A percentile compares a stretch with the other conserved stretches of the same genome.
These are phyloP conservation scores for Globisporangium nodosum DNA, from an alignment of 352 stramenopile genomes.

Conservation along the genomic window DNA sequence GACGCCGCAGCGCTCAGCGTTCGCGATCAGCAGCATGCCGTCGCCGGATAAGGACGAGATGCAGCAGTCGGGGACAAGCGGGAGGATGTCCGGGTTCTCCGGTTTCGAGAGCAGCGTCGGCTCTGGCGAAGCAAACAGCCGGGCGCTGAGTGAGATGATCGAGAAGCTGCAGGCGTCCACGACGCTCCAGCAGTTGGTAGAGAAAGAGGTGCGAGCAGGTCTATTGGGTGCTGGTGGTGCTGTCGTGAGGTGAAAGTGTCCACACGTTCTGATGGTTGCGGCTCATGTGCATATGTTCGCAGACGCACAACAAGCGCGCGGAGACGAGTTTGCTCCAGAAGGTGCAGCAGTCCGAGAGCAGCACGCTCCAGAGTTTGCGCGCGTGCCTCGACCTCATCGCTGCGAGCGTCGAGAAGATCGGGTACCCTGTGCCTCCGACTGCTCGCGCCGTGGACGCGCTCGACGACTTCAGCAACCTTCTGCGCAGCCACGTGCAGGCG, in stretches of 20 bases:
- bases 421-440: constrained; percentile 37
- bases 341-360: constrained; percentile 30
- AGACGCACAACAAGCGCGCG: constrained; percentile 32
- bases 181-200: constrained; percentile 37
- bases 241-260: no score
- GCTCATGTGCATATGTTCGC: background rate
- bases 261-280: background rate
- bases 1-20: constrained; percentile 12
- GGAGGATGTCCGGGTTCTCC: background rate
- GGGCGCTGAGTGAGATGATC: constrained; percentile 11
- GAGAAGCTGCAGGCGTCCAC: constrained; percentile 24
- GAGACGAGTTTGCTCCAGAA: constrained; percentile 20
- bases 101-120: background rate
- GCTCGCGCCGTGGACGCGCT: constrained; percentile 40
- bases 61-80: constrained; percentile 1
- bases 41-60: constrained; percentile 25
- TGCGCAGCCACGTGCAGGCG: constrained; percentile 40
- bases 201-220: constrained; percentile 20
- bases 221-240: background rate
- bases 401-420: constrained; percentile 37
- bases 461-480: constrained; percentile 49
- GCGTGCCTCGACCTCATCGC: constrained; percentile 34
- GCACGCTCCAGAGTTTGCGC: constrained; percentile 35
- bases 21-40: constrained; percentile 30
- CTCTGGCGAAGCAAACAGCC: constrained; percentile 1